phyloP scores from a whole-genome alignment of 345 rosid species.

The Alliaria petiolata region DNA sequence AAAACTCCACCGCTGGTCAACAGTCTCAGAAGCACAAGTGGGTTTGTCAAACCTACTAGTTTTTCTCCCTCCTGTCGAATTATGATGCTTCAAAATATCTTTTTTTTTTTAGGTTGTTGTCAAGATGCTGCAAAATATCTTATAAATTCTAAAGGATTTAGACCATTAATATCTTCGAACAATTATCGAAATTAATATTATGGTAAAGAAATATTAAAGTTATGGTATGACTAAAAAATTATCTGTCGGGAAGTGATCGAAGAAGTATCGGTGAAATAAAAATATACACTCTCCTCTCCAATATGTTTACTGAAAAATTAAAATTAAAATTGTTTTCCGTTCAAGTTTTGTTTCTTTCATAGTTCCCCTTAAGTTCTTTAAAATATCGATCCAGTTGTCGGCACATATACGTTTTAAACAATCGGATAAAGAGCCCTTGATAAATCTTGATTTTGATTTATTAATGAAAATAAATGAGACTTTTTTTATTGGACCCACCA shows the following conservation, averaged over 20 bases:
- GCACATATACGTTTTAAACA: background rate
- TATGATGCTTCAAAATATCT: slow-evolving; percentile 8
- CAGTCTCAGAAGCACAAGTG: background rate
- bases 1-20: background rate
- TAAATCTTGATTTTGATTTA: background rate
- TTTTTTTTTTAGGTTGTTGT: too few species aligned
- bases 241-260: too few species aligned
- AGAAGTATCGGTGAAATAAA: too few species aligned
- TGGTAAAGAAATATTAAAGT: too few species aligned
- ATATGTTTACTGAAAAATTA: too few species aligned
- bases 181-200: background rate
- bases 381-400: slow-evolving; percentile 4
- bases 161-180: background rate
- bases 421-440: background rate
- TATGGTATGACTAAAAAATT: too few species aligned
- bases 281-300: too few species aligned
- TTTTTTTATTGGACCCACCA: slow-evolving; percentile 19
- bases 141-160: background rate
- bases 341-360: too few species aligned
- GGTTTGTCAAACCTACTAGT: slow-evolving; percentile 19
- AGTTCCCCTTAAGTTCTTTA: too few species aligned
- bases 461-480: background rate
- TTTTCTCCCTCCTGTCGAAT: background rate
- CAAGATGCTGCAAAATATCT: too few species aligned
- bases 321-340: too few species aligned